Evolutionary conservation across 208 protist genomes (phyloP).

Genomic region (Spongospora subterranea): DNA sequence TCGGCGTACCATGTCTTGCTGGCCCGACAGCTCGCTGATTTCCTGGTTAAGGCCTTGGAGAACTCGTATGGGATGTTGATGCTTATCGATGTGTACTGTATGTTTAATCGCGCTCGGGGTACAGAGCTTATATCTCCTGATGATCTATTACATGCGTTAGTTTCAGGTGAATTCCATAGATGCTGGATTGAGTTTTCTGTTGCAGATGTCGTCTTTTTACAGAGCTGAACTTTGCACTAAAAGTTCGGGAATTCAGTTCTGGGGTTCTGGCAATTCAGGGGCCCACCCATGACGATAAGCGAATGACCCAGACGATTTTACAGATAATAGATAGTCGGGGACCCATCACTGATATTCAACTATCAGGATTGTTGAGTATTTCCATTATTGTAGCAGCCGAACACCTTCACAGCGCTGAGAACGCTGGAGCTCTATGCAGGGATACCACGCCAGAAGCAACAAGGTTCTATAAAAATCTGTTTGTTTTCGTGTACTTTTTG

Average conservation of each 20-base stretch:
- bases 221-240: neutral
- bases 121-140: conserved; percentile 56
- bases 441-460: conserved; percentile 40
- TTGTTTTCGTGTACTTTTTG: neutral
- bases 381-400: conserved; percentile 26
- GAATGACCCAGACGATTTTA: neutral
- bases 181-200: neutral
- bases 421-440: neutral
- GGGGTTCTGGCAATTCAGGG: conserved; percentile 35
- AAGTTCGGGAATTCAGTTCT: neutral
- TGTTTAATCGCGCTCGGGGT: conserved; percentile 64
- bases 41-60: neutral
- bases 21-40: conserved; percentile 60
- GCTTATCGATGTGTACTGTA: conserved; percentile 63
- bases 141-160: conserved; percentile 34
- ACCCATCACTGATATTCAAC: neutral
- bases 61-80: neutral
- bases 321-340: conserved; percentile 26
- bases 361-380: conserved; percentile 29
- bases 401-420: conserved; percentile 41
- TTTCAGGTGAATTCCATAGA: neutral
- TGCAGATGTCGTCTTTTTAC: neutral
- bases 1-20: conserved; percentile 19
- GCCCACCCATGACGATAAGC: neutral
- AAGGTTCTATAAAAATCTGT: conserved; percentile 60